Base-by-base conservation (phyloP, 2,329 filamentous ascomycete species). In the Fusarium hainanense region DNA sequence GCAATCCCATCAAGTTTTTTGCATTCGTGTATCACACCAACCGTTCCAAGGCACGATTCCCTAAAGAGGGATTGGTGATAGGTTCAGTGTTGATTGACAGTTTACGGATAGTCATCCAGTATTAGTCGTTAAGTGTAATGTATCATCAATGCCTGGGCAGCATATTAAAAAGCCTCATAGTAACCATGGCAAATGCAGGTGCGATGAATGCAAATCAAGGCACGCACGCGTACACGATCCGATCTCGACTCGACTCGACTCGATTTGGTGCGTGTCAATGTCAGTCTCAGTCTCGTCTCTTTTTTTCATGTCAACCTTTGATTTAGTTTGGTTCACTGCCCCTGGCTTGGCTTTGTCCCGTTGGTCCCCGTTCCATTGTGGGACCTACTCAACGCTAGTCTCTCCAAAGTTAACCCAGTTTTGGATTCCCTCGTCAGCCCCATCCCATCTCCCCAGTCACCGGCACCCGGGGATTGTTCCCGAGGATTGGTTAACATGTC, bases 41-140 rank as follows among this genome's bases (percentile, higher is more conserved):
- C 50, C 37, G 25, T 42, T 51, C 46, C 51, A 54, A 68, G 63
- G 63, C 30, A 57, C 63, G 60, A 56, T 71, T 71, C 68, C 68
- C 64, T 42, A 66, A 69, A 71, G 49, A 69, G 68, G 68, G 63
- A 59, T 66, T 71, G 68, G 68, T 25, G 68, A 71, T 71, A 54
- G 68, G 65, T 37, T 71, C 68, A 71, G 43, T 58, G 6, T 42
- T 30, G 34, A 40, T 9, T 37, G 43, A 52, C 9, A 27, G 56
- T 21, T 30, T 48, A 37, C 7, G 13, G 10, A 44, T 9, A 16
- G 25, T 18, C 37, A 11, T 37, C 12, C 7, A 28, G 23, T 21
- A 21, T 21, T 21, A 21, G 21, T 21, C 21, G 21, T n/a, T 37
- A 9, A 37, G 18, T n/a, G 6, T n/a, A 37, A 16, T 43, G 23